Evolutionary conservation across 371 early-diverging fungal species (phyloP), one percentile per base, ranked within the genome.

Genomic region (Actinomucor elegans): DNA sequence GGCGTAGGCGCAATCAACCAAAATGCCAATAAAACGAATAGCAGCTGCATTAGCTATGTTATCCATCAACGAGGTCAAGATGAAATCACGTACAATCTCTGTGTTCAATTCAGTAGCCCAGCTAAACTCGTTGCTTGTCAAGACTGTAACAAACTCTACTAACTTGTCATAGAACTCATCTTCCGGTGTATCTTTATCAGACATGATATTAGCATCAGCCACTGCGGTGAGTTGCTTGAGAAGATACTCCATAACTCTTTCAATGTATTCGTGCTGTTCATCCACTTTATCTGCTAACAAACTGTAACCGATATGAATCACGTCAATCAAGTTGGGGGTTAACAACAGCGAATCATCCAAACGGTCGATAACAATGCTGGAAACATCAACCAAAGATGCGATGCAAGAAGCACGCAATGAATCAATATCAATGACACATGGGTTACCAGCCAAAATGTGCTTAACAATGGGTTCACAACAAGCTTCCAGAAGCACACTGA

Each of bases 31-130:
- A 43, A 74, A 78, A 1, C 51, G 52, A 17, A 81, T 60, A 24
- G 77, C 69, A 15, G 61, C 44, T n/a, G 75, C 52, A 41, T 73
- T 49, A 1, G 48, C 56, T 2, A 81, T 43, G 23, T 69, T 71
- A 32, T 81, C 79, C 48, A 78, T 61, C 8, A 81, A 34, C 0
- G 69, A 65, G 0, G 64, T 66, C 15, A 81, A 56, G 4, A 78
- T 52, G 52, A 57, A 75, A 42, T 81, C 79, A 12, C 77, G 77
- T 1, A 78, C 61, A 36, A 52, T 50, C 24, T 78, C 79, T 1
- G 55, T 18, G 32, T 78, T 60, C 5, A 78, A 32, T 8, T 35
- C 2, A 17, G 8, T 7, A 7, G 53, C 33, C 55, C 61, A 67
- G 18, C 60, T 45, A 2, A 67, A 48, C 1, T 46, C 29, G 8